Conservation (phyloP, 306 rosid genomes). For the Inga leiocalycina region DNA sequence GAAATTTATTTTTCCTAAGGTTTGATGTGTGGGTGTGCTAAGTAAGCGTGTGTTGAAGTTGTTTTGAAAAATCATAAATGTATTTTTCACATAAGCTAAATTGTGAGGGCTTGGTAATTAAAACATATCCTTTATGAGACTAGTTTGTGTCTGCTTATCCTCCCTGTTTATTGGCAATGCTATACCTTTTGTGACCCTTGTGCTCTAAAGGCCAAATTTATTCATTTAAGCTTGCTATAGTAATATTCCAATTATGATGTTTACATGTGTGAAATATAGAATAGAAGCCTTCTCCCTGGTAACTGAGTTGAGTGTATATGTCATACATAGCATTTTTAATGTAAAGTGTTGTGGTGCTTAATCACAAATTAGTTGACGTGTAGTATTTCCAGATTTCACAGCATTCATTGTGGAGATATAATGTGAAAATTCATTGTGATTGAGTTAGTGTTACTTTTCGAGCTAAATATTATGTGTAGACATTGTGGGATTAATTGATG, state of each 20-base stretch:
- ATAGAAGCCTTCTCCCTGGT: neutral
- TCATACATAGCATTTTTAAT: neutral
- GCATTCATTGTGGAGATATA: neutral
- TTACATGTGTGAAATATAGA: neutral
- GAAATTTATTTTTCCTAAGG: neutral
- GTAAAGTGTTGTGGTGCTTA: neutral
- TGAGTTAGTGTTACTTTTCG: neutral
- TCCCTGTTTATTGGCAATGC: neutral
- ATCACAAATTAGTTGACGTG: neutral
- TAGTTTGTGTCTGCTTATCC: neutral
- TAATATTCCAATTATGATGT: neutral
- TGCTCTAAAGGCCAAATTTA: neutral
- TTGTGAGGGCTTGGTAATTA: neutral
- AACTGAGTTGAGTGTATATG: neutral
- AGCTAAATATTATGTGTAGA: constrained; percentile 7
- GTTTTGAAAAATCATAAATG: neutral
- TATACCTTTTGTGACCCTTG: neutral
- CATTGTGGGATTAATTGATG: constrained; percentile 1
- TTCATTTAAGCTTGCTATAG: neutral
- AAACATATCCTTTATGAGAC: neutral
- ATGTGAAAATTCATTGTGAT: constrained; percentile 13
- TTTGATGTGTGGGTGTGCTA: neutral
- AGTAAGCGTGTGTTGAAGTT: neutral
- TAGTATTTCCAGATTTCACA: neutral
- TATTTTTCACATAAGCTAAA: neutral